Conservation (phyloP, 2,329 filamentous ascomycete species). For the Tolypocladium tundrense region DNA sequence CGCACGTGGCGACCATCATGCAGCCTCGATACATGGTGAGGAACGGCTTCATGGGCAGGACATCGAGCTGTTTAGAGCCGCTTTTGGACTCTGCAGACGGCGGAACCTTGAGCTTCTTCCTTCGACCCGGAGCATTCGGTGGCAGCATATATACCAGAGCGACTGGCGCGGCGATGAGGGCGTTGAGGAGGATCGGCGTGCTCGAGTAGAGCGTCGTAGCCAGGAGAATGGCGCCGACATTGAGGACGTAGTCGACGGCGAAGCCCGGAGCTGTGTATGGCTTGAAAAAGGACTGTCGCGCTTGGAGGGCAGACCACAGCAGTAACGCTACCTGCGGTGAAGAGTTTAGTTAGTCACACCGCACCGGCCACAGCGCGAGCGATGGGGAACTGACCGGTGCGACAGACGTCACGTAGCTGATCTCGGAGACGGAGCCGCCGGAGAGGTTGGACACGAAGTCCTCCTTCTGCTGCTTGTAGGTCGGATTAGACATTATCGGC, state of each 20-base stretch:
- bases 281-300: constrained; percentile 73
- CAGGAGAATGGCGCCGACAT: constrained; percentile 71
- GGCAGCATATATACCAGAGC: constrained; percentile 49
- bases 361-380: not conserved
- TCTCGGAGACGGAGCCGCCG: constrained; percentile 73
- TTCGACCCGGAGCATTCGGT: constrained; percentile 20
- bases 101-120: constrained; percentile 38
- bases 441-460: constrained; percentile 88
- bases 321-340: constrained; percentile 60
- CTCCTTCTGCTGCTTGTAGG: constrained; percentile 87
- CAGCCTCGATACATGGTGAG: constrained; percentile 82
- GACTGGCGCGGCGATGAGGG: constrained; percentile 64
- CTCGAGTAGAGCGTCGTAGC: constrained; percentile 78
- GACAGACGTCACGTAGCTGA: constrained; percentile 76
- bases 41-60: constrained; percentile 78
- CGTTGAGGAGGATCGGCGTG: constrained; percentile 61
- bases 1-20: constrained; percentile 84
- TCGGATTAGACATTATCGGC: constrained; percentile 24
- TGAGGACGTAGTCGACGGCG: constrained; percentile 76
- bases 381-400: constrained; percentile 55
- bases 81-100: constrained; percentile 28
- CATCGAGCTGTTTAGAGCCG: constrained; percentile 15
- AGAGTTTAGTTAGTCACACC: constrained; percentile 2
- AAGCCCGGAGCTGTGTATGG: constrained; percentile 60
- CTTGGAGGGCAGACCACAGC: constrained; percentile 83